These are phyloP conservation scores for Tetrapisispora namnaoensis DNA, from an alignment of 805 yeast genomes.

Conservation along the genomic window DNA sequence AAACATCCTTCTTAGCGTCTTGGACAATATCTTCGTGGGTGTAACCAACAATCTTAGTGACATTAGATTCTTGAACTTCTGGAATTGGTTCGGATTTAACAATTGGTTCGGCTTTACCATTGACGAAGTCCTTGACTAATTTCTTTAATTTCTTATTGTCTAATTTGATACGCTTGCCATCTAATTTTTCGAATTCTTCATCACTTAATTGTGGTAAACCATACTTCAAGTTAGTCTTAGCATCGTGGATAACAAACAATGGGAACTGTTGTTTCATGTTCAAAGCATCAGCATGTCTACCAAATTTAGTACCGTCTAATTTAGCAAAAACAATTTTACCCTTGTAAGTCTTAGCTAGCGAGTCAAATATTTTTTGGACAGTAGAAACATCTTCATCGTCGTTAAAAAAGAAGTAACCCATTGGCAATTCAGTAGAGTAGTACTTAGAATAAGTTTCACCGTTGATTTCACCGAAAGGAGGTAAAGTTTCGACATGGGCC, in stretches of 20 bases:
- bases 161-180: conserved; percentile 28
- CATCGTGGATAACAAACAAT: conserved; percentile 70
- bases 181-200: conserved; percentile 20
- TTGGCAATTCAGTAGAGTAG: conserved; percentile 62
- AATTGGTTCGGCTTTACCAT: conserved; percentile 59
- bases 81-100: conserved; percentile 85
- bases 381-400: conserved; percentile 55
- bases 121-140: conserved; percentile 54
- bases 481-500: conserved; percentile 21
- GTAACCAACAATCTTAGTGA: conserved; percentile 69
- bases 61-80: conserved; percentile 66
- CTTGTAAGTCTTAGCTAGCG: conserved; percentile 63
- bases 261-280: conserved; percentile 87
- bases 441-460: conserved; percentile 72
- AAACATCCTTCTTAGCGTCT: conserved; percentile 52
- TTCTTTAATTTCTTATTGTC: conserved; percentile 44
- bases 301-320: conserved; percentile 70
- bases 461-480: conserved; percentile 49
- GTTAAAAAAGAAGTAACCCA: conserved; percentile 82
- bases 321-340: conserved; percentile 83
- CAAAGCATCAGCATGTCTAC: conserved; percentile 81
- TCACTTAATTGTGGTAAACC: conserved; percentile 52
- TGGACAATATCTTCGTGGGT: conserved; percentile 63
- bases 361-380: conserved; percentile 41
- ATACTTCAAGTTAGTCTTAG: conserved; percentile 58